phyloP scores from a whole-genome alignment of 2,329 filamentous ascomycete species.

The Eutypa lata region DNA sequence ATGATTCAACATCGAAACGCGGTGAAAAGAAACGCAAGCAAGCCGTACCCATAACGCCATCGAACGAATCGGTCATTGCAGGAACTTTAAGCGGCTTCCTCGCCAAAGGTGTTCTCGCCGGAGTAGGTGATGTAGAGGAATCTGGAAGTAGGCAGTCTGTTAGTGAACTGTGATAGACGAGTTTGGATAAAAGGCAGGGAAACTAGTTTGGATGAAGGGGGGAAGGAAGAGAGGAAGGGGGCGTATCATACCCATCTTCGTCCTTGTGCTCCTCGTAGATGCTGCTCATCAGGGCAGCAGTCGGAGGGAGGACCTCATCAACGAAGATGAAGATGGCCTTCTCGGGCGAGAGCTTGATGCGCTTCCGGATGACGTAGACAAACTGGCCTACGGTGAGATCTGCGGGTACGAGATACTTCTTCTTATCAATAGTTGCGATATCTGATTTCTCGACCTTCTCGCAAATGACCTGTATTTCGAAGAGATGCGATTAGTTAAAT shows the following conservation, averaged over 20 bases:
- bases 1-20: background rate
- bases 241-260: slow-evolving; percentile 58
- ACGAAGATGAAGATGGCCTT: slow-evolving; percentile 99
- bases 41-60: slow-evolving; percentile 1
- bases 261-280: slow-evolving; percentile 99
- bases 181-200: background rate
- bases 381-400: slow-evolving; percentile 99
- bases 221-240: slow-evolving; percentile 1
- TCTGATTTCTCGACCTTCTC: slow-evolving; percentile 99
- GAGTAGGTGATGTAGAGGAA: slow-evolving; percentile 99
- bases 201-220: background rate
- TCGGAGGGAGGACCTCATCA: slow-evolving; percentile 94
- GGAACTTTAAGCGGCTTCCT: slow-evolving; percentile 37
- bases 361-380: slow-evolving; percentile 99
- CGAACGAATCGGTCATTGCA: background rate
- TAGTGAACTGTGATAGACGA: slow-evolving; percentile 1
- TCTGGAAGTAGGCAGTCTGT: slow-evolving; percentile 41
- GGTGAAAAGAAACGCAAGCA: background rate
- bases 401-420: slow-evolving; percentile 98
- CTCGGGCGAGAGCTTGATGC: slow-evolving; percentile 98
- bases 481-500: slow-evolving; percentile 17
- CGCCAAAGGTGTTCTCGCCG: slow-evolving; percentile 97
- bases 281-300: slow-evolving; percentile 96
- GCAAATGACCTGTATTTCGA: slow-evolving; percentile 77
- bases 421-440: slow-evolving; percentile 99